Base-by-base conservation (phyloP, 2,329 filamentous ascomycete species). In the Nemania diffusa region DNA sequence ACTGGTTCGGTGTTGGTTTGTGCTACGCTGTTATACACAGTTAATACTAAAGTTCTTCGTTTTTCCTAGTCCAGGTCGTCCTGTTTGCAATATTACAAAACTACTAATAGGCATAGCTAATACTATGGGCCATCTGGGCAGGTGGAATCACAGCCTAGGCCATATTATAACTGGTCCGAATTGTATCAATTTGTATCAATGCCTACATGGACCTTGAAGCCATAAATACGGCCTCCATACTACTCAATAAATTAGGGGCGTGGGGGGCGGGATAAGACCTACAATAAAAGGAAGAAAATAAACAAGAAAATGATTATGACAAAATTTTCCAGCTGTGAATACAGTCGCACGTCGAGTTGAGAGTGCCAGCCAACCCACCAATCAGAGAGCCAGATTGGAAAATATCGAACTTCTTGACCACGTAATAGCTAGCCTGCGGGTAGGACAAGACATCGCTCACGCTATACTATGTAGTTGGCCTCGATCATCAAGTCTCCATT, bases 401-500 rank as follows among this genome's bases (percentile, higher is more conserved):
- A 44, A 44, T 44, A 52, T 52, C 24, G 24, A 52, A 32, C 29
- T 52, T 52, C 48, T 27, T 52, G 17, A 29, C 48, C 24, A 52
- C 48, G 48, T 32, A 27, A 52, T 29, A 52, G 17, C 48, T 52
- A 52, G 48, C 48, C 24, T 29, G 29, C 48, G 48, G 48, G 24
- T 52, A 52, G 48, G 48, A 52, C 48, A 52, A 52, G 48, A 52
- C 26, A 29, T 29, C 26, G 48, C 48, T 22, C 48, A 52, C 22
- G 29, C 48, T 52, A 52, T 52, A 52, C 48, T 52, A 52, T 52
- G 48, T 52, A 56, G 24, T 56, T 56, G 29, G 52, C 52, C 52
- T 56, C 52, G 9, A 56, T 42, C 32, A 56, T 56, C 29, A 57
- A 29, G 29, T 57, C 53, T 57, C 53, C 53, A 44, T 57, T 29